phyloP scores from a whole-genome alignment of 352 stramenopile species.

The Globisporangium cylindrosporum region DNA sequence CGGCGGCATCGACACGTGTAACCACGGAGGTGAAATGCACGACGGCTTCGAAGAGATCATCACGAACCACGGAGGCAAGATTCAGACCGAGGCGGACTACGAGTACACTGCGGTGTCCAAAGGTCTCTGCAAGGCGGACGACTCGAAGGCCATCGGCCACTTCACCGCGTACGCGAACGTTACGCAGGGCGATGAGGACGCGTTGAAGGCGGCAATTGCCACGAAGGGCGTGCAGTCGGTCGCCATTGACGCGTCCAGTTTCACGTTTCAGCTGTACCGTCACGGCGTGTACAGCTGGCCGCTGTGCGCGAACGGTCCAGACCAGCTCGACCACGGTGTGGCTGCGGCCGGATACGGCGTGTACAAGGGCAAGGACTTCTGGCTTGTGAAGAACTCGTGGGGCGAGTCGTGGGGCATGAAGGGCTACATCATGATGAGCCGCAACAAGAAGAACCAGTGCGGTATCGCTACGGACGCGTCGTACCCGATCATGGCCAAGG shows the following conservation, averaged over 20 bases:
- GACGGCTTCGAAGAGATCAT: constrained; percentile 43
- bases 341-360: constrained; percentile 91
- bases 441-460: constrained; percentile 91
- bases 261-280: constrained; percentile 81
- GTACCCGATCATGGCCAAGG: constrained; percentile 56
- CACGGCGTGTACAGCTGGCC: constrained; percentile 58
- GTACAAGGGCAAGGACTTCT: constrained; percentile 90
- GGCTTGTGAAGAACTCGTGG: constrained; percentile 96
- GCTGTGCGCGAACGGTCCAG: constrained; percentile 28
- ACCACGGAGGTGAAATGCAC: constrained; percentile 40
- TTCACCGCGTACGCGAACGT: constrained; percentile 72
- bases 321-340: constrained; percentile 94
- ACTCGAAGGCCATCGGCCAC: constrained; percentile 32
- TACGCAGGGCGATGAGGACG: constrained; percentile 66
- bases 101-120: constrained; percentile 35
- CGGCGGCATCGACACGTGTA: constrained; percentile 32
- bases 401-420: constrained; percentile 83
- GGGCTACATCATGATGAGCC: constrained; percentile 83
- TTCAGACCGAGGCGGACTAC: constrained; percentile 33
- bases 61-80: constrained; percentile 36
- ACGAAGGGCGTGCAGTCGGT: constrained; percentile 83
- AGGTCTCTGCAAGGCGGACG: constrained; percentile 31
- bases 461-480: constrained; percentile 89
- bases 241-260: constrained; percentile 82
- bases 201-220: constrained; percentile 84